A percentile compares a stretch with the other conserved stretches of the same genome.
Evolutionary conservation across 495 filamentous ascomycete species (phyloP).

Genomic region (Hypoxylon lenormandii): DNA sequence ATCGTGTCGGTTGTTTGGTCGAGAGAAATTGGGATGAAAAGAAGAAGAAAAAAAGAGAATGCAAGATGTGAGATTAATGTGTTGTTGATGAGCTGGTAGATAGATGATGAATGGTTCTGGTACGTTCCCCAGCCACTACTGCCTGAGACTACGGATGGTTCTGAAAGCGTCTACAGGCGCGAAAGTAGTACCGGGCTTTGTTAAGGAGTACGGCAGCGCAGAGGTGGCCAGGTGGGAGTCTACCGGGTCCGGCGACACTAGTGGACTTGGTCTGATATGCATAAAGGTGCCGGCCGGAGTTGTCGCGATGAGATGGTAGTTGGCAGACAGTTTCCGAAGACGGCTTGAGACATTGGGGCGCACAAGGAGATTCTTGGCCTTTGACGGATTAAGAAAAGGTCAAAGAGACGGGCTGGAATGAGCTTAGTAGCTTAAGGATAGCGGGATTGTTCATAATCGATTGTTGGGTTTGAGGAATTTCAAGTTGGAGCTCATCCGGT

Average conservation of each 20-base stretch:
- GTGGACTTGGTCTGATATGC: constrained; percentile 24
- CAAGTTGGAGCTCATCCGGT: constrained; percentile 11
- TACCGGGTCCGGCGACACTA: constrained; percentile 44
- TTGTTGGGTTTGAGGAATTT: constrained; percentile 21
- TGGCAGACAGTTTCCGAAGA: constrained; percentile 36
- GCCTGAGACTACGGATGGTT: constrained; percentile 16
- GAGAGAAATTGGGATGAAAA: background rate
- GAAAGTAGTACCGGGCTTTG: constrained; percentile 35
- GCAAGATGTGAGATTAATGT: constrained; percentile 15
- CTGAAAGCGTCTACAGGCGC: constrained; percentile 37
- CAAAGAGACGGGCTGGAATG: constrained; percentile 44
- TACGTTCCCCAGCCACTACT: constrained; percentile 24
- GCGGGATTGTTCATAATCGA: constrained; percentile 8
- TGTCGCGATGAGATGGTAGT: constrained; percentile 29
- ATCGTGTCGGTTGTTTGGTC: background rate
- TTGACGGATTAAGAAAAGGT: constrained; percentile 5
- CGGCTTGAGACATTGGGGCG: constrained; percentile 29
- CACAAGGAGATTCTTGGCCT: constrained; percentile 36
- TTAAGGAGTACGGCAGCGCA: constrained; percentile 26
- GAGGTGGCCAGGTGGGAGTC: constrained; percentile 12
- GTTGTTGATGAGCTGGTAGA: constrained; percentile 20
- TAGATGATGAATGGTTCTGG: constrained; percentile 42
- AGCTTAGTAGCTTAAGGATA: constrained; percentile 6
- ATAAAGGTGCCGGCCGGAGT: constrained; percentile 43
- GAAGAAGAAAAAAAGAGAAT: background rate